Conservation (phyloP, 1,284 basidiomycete species). For the Bondarzewia mesenterica region DNA sequence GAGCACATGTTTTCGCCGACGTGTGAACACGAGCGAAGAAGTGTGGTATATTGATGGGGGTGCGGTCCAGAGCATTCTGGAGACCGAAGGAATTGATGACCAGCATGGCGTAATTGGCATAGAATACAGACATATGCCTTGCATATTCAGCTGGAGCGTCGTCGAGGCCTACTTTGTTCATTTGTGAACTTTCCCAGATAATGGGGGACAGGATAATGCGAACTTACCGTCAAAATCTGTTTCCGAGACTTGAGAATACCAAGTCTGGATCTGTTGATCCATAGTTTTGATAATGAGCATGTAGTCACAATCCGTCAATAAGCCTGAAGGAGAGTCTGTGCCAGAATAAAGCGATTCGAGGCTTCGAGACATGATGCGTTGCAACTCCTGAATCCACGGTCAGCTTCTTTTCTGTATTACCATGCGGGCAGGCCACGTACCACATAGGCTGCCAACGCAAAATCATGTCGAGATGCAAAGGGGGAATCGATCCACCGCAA, state of each 20-base stretch:
- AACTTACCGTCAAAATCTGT: slow-evolving; percentile 10
- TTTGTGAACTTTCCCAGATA: slow-evolving; percentile 3
- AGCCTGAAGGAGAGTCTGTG: slow-evolving; percentile 72
- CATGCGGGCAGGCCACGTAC: slow-evolving; percentile 33
- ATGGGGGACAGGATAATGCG: not conserved
- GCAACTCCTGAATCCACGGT: slow-evolving; percentile 54
- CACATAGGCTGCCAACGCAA: slow-evolving; percentile 58
- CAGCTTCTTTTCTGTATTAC: slow-evolving; percentile 1
- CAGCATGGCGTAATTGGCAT: slow-evolving; percentile 78
- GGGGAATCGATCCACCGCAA: slow-evolving; percentile 63
- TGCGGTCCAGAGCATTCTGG: slow-evolving; percentile 83
- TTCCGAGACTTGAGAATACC: slow-evolving; percentile 31
- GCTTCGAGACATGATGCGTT: slow-evolving; percentile 82
- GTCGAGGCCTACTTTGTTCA: slow-evolving; percentile 10
- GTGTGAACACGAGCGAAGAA: slow-evolving; percentile 83
- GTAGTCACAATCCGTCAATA: slow-evolving; percentile 87
- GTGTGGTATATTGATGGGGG: slow-evolving; percentile 70
- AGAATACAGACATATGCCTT: slow-evolving; percentile 58
- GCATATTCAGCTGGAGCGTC: slow-evolving; percentile 35
- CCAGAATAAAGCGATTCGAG: slow-evolving; percentile 88
- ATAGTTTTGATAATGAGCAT: slow-evolving; percentile 76
- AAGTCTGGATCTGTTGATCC: slow-evolving; percentile 70
- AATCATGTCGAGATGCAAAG: slow-evolving; percentile 54
- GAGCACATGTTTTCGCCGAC: slow-evolving; percentile 63
- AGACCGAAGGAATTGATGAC: slow-evolving; percentile 93